A percentile compares a stretch with the other conserved stretches of the same genome.
phyloP scores from a whole-genome alignment of 1,284 basidiomycete genomes.

The Stereum hirsutum region DNA sequence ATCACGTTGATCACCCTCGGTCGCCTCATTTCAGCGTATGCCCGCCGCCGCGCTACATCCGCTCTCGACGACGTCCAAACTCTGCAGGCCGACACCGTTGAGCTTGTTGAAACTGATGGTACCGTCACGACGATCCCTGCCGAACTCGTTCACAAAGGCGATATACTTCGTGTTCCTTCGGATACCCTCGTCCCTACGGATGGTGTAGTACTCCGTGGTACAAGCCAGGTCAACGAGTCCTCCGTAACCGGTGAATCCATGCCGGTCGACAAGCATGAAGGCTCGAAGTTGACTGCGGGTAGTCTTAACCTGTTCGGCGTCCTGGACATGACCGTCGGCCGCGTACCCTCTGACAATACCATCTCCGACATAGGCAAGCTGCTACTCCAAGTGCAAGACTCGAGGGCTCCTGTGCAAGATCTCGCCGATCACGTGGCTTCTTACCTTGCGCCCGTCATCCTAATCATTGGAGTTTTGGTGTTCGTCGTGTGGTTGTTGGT shows the following conservation, averaged over 20 bases:
- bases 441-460: constrained; percentile 25
- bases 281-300: constrained; percentile 29
- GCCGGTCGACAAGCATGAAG: constrained; percentile 26
- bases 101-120: constrained; percentile 19
- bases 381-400: constrained; percentile 27
- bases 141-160: constrained; percentile 28
- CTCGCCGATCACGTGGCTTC: constrained; percentile 27
- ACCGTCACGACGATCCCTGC: constrained; percentile 18
- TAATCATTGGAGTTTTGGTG: constrained; percentile 20
- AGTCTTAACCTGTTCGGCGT: constrained; percentile 26
- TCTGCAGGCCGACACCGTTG: constrained; percentile 25
- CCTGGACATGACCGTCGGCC: constrained; percentile 27
- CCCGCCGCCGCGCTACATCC: constrained; percentile 24
- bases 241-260: constrained; percentile 36
- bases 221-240: constrained; percentile 33
- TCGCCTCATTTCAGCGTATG: constrained; percentile 28
- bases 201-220: constrained; percentile 27
- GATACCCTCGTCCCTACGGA: constrained; percentile 32
- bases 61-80: constrained; percentile 25
- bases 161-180: constrained; percentile 26
- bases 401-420: constrained; percentile 28
- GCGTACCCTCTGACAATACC: constrained; percentile 32
- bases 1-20: constrained; percentile 36
- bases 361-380: constrained; percentile 30
- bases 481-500: constrained; percentile 30